Evolutionary conservation across 202 grass and related monocot species (phyloP), one percentile per base, ranked within the genome.

Genomic region (Carex arenaria): DNA sequence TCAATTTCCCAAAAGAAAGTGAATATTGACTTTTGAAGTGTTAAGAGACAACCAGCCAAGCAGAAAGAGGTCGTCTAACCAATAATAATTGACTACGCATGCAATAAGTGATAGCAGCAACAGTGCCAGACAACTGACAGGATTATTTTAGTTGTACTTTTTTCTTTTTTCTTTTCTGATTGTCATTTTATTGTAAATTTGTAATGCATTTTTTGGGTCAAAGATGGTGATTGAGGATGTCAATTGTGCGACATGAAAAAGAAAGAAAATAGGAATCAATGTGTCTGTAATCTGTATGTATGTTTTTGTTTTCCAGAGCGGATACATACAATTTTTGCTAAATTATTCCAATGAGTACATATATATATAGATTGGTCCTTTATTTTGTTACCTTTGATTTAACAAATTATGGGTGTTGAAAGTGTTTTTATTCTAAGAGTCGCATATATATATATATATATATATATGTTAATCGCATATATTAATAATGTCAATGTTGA

Each of bases 31-130:
- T 43, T 80, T 45, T 28, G 60, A 57, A 34, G 10, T 57, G 3
- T 34, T 15, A n/a, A 54, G 18, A 38, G 10, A 13, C 26, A 26
- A 3, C 19, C 15, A 73, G 38, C 20, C 42, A 26, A 53, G 19
- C 47, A 32, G 47, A 57, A 77, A 77, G 73, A 59, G 73, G 53
- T 57, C 73, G 30, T 57, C 73, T 77, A 77, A 77, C 73, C 73
- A 77, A 59, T 77, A 77, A 59, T 77, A 32, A 36, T 77, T 18
- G 51, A 59, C 30, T 10, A 57, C 52, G 52, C 57, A 57, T 28
- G 52, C 57, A 77, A 57, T 57, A 54, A 34, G 52, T 57, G 52
- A 7, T 77, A 20, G 26, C 26, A 76, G 26, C 51, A 77, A 77
- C 73, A 4, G 73, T 36, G 73, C 17, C 15, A 34, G 26, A 77